Evolutionary conservation across 768 basidiomycete species (phyloP), one percentile per base, ranked within the genome.

Genomic region (Megacollybia marginata): DNA sequence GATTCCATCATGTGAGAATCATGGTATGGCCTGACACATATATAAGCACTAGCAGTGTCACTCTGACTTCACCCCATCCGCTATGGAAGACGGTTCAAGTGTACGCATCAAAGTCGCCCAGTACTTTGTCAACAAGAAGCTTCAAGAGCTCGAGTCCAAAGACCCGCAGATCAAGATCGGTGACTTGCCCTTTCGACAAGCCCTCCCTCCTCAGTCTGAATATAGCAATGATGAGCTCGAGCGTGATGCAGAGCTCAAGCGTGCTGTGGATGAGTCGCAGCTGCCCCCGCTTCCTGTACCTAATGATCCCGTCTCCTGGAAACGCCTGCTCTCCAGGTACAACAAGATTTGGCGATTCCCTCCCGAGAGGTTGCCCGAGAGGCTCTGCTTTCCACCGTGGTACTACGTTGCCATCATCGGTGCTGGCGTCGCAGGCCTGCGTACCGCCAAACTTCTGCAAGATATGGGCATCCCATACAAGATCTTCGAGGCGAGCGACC

Each of bases 341-440:
- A 38, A 16, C 12, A 38, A 11, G 36, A 38, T 20, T 13, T 47
- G 12, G 35, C 46, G 23, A 48, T n/a, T 43, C 6, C 42, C 42
- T 43, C 10, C 42, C 7, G 42, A 43, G 23, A 43, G 7, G 10
- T 7, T 23, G 7, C 42, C 42, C 15, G 8, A 18, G 16, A n/a
- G n/a, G n/a, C n/a, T n/a, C 11, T 8, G 44, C 18, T n/a, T n/a
- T n/a, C n/a, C n/a, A n/a, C n/a, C n/a, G n/a, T n/a, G n/a, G n/a
- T n/a, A n/a, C n/a, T n/a, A n/a, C n/a, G 44, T 51, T 42, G 50
- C n/a, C 33, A 51, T 51, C 50, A 50, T 51, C 16, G 50, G 50
- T 51, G 56, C 56, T 8, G 56, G 56, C 20, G 44, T 46, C 16
- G 56, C 53, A 18, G 56, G 56, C 13, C 48, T 57, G 12, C 53